A percentile compares a stretch with the other conserved stretches of the same genome.
phyloP scores from a whole-genome alignment of 805 yeast species.

The Yamadazyma phyllophila region DNA sequence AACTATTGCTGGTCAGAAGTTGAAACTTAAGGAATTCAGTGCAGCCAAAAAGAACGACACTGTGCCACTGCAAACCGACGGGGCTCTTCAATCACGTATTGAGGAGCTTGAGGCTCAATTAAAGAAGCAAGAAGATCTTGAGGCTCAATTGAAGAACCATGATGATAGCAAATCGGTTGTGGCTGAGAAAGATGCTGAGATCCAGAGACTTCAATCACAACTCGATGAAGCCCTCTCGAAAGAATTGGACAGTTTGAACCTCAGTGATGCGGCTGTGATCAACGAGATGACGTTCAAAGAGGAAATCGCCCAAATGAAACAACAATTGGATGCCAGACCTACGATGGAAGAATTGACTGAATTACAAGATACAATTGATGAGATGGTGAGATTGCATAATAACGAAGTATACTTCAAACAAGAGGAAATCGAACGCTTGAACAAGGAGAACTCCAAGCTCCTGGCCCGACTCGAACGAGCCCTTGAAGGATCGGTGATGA shows the following conservation, averaged over 20 bases:
- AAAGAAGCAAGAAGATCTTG: neutral
- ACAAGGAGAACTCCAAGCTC: slow-evolving; percentile 20
- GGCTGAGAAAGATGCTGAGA: slow-evolving; percentile 6
- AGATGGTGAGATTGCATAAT: slow-evolving; percentile 39
- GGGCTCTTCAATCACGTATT: neutral
- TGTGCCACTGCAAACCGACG: neutral
- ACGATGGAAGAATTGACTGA: slow-evolving; percentile 42
- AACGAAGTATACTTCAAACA: slow-evolving; percentile 28
- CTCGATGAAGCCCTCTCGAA: slow-evolving; percentile 12
- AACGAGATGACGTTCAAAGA: slow-evolving; percentile 12
- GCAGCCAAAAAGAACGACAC: neutral
- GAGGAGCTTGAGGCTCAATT: neutral
- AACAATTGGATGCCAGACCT: slow-evolving; percentile 39
- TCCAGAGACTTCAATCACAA: slow-evolving; percentile 12
- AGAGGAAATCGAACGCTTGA: slow-evolving; percentile 23
- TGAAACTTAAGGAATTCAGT: slow-evolving; percentile 10
- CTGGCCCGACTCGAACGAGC: slow-evolving; percentile 21
- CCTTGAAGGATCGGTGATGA: slow-evolving; percentile 10
- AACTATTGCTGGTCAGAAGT: slow-evolving; percentile 10
- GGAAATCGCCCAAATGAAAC: slow-evolving; percentile 27
- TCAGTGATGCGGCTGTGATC: slow-evolving; percentile 14
- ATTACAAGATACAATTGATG: slow-evolving; percentile 42
- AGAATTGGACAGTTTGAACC: slow-evolving; percentile 13
- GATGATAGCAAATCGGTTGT: neutral
- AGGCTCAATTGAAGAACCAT: neutral